Conservation (phyloP, 148 eudicot species). For the Rhododendron ferrugineum region DNA sequence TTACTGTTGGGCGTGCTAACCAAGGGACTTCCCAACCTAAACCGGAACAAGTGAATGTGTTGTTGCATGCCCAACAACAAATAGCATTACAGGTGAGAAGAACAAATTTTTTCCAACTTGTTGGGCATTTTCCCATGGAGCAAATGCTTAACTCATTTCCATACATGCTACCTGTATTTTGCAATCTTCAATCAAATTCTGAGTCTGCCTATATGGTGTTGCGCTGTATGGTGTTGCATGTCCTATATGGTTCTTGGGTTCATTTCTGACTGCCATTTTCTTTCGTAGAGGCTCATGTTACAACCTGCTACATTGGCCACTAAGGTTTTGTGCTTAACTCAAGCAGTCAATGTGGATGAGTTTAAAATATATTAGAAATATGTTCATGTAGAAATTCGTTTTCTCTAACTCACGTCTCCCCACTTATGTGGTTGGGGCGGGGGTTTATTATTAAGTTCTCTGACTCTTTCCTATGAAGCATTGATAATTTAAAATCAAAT, state of each 20-base stretch:
- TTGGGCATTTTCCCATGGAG: background rate
- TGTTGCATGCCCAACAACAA: constrained; percentile 87
- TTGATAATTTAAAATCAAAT: too few species aligned
- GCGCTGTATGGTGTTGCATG: background rate
- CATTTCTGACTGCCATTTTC: constrained; percentile 15
- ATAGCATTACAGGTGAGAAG: constrained; percentile 68
- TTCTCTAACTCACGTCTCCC: background rate
- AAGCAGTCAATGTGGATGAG: constrained; percentile 36
- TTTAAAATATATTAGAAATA: background rate
- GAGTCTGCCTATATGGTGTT: background rate
- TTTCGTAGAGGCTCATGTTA: constrained; percentile 63
- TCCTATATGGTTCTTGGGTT: background rate
- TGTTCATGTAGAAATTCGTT: background rate
- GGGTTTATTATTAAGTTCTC: background rate
- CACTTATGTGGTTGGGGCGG: background rate
- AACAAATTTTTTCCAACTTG: background rate
- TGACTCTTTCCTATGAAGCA: background rate
- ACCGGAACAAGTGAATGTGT: constrained; percentile 93
- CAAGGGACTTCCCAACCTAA: constrained; percentile 77
- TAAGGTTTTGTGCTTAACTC: constrained; percentile 70
- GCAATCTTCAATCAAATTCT: too few species aligned
- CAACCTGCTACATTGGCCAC: constrained; percentile 59
- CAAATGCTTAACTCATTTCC: too few species aligned
- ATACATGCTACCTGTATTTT: too few species aligned
- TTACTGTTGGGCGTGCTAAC: constrained; percentile 93